Evolutionary conservation across 129 eudicot species (phyloP), one percentile per base, ranked within the genome.

Genomic region (Artemisia annua): DNA sequence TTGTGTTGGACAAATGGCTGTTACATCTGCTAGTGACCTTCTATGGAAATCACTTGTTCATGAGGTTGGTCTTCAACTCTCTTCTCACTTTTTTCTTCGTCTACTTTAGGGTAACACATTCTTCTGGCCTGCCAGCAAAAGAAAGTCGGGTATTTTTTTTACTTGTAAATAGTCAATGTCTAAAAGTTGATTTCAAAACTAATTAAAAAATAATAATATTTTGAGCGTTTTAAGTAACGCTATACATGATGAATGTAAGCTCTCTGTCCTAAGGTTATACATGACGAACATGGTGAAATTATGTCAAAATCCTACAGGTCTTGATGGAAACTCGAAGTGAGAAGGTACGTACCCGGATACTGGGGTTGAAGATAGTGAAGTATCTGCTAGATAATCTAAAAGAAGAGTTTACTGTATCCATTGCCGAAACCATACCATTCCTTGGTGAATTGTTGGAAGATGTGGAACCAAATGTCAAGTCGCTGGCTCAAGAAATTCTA

Each of bases 1-100:
- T 43, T 94, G 97, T 76, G 68, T 88, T 79, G 98, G 98, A 62
- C 97, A 86, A 83, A 90, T 94, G 97, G 98, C 98, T 53, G 96
- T 94, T 59, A 78, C 97, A 44, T 92, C 97, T 57, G 97, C 84
- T 17, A 87, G 87, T 64, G 98, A 94, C 77, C 96, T 87, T 49
- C 80, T 86, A 13, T 94, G 97, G 97, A 90, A 90, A 75, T 87
- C 90, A 16, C 83, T 94, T 20, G 90, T 90, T 79, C 87, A 94
- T 30, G 97, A 91, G 95, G 95, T 90, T 30, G 77, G 71, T 50
- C 20, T 73, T 13, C 19, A 61, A 12, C 64, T 57, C 11, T 56
- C 30, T 67, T 10, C 46, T 19, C 43, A 5, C 9, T 5, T 35
- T 24, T 59, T 44, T 1, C 22, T 57, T n/a, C 20, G 10, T 65